A percentile compares a stretch with the other conserved stretches of the same genome.
These are phyloP conservation scores for Mediolabrus comicus DNA, from an alignment of 108 stramenopile genomes.

Conservation along the genomic window DNA sequence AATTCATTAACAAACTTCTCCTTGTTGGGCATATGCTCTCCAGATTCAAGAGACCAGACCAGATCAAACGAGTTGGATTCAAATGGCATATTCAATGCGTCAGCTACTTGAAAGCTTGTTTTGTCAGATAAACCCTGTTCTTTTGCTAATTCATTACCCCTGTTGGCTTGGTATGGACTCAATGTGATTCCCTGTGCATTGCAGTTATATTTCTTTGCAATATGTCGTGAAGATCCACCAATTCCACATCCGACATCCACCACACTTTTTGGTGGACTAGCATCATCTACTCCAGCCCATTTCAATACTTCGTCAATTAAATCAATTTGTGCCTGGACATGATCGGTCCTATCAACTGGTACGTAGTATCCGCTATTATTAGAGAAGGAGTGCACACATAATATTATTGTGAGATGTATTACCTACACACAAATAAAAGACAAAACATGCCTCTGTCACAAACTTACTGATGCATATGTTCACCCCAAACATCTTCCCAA, in stretches of 20 bases:
- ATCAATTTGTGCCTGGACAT: constrained; percentile 85
- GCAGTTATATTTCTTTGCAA: constrained; percentile 75
- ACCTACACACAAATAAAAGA: no score
- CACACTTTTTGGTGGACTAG: constrained; percentile 18
- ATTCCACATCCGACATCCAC: constrained; percentile 97
- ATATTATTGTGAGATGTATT: background rate
- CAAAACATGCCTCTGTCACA: no score
- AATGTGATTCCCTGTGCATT: constrained; percentile 86
- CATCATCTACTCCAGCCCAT: constrained; percentile 68
- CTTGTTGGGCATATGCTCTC: constrained; percentile 98
- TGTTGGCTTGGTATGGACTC: constrained; percentile 88
- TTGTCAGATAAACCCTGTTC: constrained; percentile 79
- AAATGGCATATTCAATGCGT: constrained; percentile 93
- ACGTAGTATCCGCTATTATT: constrained; percentile 81
- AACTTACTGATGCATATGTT: constrained; percentile 84
- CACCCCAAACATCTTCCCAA: constrained; percentile 96
- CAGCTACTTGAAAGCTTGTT: constrained; percentile 83
- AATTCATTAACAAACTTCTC: constrained; percentile 87
- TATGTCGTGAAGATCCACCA: constrained; percentile 89
- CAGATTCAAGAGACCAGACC: constrained; percentile 94
- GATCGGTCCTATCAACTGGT: constrained; percentile 77
- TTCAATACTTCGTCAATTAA: constrained; percentile 92
- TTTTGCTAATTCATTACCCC: constrained; percentile 81
- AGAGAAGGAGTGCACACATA: no score
- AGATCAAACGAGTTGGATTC: constrained; percentile 85